These are phyloP conservation scores for Cenchrus americanus DNA, from an alignment of 176 grass and related monocot species.

Conservation along the genomic window DNA sequence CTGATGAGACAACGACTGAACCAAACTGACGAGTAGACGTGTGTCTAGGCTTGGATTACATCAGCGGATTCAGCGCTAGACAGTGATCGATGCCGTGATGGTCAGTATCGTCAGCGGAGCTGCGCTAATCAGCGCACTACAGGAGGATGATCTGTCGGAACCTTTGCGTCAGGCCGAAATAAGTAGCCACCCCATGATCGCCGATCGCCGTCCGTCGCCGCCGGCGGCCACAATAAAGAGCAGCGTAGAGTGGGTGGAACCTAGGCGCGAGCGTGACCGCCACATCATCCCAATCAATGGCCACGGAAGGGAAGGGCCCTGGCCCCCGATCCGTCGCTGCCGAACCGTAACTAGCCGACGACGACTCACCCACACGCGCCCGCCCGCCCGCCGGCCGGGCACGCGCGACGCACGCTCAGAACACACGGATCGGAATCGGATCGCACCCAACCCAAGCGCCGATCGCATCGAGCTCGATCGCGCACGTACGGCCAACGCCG, in stretches of 20 bases:
- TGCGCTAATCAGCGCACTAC: background rate
- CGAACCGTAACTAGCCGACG: background rate
- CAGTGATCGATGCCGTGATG: background rate
- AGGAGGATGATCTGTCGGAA: background rate
- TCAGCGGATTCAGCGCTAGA: background rate
- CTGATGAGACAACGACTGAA: background rate
- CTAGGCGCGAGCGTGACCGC: background rate
- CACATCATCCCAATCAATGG: conserved; percentile 32
- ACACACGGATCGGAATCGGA: background rate
- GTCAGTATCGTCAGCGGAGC: background rate
- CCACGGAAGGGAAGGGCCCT: background rate
- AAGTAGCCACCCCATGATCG: conserved; percentile 24
- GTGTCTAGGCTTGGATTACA: background rate
- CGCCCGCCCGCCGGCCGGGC: no score
- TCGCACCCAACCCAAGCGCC: background rate
- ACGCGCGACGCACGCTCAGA: background rate
- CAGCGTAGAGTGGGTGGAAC: conserved; percentile 38
- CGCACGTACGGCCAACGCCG: background rate
- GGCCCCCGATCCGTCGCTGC: background rate
- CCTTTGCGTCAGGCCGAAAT: conserved; percentile 10
- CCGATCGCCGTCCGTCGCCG: background rate
- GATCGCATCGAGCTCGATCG: background rate
- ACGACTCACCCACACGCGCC: background rate
- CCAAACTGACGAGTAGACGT: background rate
- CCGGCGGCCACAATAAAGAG: conserved; percentile 43